Conservation (phyloP, 2,329 filamentous ascomycete genomes). For the Fusarium pseudocircinatum region DNA sequence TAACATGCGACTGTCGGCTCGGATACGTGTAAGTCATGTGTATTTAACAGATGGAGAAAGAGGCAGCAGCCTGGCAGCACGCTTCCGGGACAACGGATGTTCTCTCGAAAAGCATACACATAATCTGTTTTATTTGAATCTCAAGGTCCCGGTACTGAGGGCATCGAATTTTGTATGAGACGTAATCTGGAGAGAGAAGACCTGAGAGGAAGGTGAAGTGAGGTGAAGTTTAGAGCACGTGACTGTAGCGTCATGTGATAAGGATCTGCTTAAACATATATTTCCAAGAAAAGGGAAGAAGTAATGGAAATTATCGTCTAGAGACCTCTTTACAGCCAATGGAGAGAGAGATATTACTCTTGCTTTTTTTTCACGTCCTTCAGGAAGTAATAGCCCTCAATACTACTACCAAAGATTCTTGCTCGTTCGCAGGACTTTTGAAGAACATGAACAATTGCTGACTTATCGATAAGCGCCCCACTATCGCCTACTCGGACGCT, state of each 20-base stretch:
- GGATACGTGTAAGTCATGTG: not conserved
- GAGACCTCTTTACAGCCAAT: not conserved
- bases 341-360: not conserved
- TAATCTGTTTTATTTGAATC: not conserved
- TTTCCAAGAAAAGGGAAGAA: not conserved
- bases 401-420: not conserved
- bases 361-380: not conserved
- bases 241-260: slow-evolving; percentile 1
- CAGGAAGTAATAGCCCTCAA: not conserved
- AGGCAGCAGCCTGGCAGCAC: not conserved
- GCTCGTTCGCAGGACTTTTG: not conserved
- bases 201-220: not conserved
- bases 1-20: not conserved
- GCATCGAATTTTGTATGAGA: not conserved
- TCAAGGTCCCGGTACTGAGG: not conserved
- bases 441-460: not conserved
- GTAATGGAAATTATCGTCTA: not conserved
- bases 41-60: not conserved
- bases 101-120: not conserved
- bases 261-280: not conserved
- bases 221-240: slow-evolving; percentile 11
- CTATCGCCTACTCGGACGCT: slow-evolving; percentile 38
- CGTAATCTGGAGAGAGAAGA: not conserved
- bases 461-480: slow-evolving; percentile 48
- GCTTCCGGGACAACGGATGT: not conserved